Evolutionary conservation across 345 rosid species (phyloP).

Genomic region (Firmiana major): DNA sequence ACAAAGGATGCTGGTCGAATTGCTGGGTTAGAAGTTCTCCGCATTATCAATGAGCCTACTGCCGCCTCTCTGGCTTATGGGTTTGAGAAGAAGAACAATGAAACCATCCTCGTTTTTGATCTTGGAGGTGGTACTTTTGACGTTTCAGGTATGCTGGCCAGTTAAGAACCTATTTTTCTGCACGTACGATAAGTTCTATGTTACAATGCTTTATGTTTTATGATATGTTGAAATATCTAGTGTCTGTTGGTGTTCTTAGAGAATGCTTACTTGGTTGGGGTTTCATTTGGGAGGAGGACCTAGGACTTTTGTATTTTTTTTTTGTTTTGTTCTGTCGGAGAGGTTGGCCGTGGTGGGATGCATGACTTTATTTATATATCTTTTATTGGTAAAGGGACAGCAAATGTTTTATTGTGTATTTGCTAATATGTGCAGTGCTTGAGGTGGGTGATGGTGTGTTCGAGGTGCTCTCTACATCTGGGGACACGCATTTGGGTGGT

Average conservation of each 20-base stretch:
- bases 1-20: conserved; percentile 96
- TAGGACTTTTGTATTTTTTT: too few relatives aligned
- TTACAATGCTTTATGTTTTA: neutral
- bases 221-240: too few relatives aligned
- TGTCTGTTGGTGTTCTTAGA: too few relatives aligned
- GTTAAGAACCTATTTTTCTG: neutral
- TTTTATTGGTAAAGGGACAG: neutral
- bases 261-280: too few relatives aligned
- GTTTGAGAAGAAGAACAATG: conserved; percentile 89
- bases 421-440: conserved; percentile 55
- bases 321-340: conserved; percentile 9
- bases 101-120: conserved; percentile 95
- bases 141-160: conserved; percentile 70
- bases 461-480: conserved; percentile 97
- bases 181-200: neutral
- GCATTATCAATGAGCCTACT: conserved; percentile 94
- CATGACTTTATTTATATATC: neutral
- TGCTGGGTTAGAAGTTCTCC: conserved; percentile 79
- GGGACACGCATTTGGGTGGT: conserved; percentile 99
- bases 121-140: conserved; percentile 99
- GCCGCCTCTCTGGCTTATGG: conserved; percentile 99
- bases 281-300: conserved; percentile 45
- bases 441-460: conserved; percentile 99
- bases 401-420: conserved; percentile 1
- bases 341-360: conserved; percentile 54